A percentile compares a stretch with the other conserved stretches of the same genome.
Conservation (phyloP, 2,329 filamentous ascomycete species). For the Penicillium brevicompactum region DNA sequence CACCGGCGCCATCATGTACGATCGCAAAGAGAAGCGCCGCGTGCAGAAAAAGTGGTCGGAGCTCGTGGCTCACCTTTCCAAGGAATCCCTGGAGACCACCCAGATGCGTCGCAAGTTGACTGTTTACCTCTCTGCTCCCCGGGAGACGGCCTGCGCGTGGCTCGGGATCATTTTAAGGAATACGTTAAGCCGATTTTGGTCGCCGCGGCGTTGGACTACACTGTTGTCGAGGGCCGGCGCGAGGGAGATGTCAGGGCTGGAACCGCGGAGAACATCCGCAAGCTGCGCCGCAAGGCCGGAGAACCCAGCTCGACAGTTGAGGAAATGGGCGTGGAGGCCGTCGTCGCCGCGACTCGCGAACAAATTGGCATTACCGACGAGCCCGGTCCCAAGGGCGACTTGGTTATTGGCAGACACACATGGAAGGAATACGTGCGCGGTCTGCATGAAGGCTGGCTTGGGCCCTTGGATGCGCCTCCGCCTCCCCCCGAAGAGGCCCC, state of each 20-base stretch:
- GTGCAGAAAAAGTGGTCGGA: slow-evolving; percentile 84
- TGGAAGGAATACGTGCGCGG: slow-evolving; percentile 98
- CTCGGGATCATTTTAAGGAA: slow-evolving; percentile 94
- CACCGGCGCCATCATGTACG: slow-evolving; percentile 81
- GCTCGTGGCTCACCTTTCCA: slow-evolving; percentile 79
- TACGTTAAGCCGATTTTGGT: slow-evolving; percentile 93
- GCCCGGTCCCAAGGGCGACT: slow-evolving; percentile 75
- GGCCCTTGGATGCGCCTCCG: slow-evolving; percentile 64
- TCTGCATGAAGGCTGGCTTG: slow-evolving; percentile 94
- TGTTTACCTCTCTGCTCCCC: slow-evolving; percentile 85
- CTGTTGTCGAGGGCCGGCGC: slow-evolving; percentile 86
- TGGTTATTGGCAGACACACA: slow-evolving; percentile 85
- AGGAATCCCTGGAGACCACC: slow-evolving; percentile 71
- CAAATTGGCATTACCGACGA: slow-evolving; percentile 70
- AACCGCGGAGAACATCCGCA: slow-evolving; percentile 81
- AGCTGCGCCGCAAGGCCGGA: slow-evolving; percentile 61
- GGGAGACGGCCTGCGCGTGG: slow-evolving; percentile 76
- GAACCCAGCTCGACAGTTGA: slow-evolving; percentile 52
- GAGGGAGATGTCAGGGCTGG: slow-evolving; percentile 91
- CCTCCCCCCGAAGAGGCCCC: slow-evolving; percentile 26
- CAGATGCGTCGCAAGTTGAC: slow-evolving; percentile 81
- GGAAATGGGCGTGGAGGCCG: slow-evolving; percentile 57
- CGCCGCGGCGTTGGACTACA: slow-evolving; percentile 89
- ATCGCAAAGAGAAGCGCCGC: slow-evolving; percentile 84
- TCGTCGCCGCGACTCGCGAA: slow-evolving; percentile 65